These are phyloP conservation scores for apple (Malus domestica) DNA, from an alignment of 306 rosid genomes.

Conservation along the genomic window ASM211411v1 NC_041805.1:32580001-32580500, in stretches of 20 bases:
- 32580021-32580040: constrained; percentile 5
- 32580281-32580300: not conserved
- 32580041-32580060: constrained; percentile 63
- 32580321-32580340: constrained; percentile 73
- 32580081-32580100: constrained; percentile 62
- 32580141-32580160: constrained; percentile 89
- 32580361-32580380: constrained; percentile 94
- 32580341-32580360: constrained; percentile 86
- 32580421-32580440: constrained; percentile 53
- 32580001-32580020: not conserved
- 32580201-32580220: not conserved
- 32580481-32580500: not conserved
- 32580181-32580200: not conserved
- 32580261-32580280: not conserved
- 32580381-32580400: constrained; percentile 77
- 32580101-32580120: constrained; percentile 85
- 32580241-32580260: not conserved
- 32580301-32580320: constrained; percentile 11
- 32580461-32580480: too few species aligned
- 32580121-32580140: constrained; percentile 92
- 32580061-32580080: constrained; percentile 90
- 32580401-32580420: constrained; percentile 85
- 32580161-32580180: constrained; percentile 59
- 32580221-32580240: not conserved
- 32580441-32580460: not conserved